Conservation (phyloP, 2,329 filamentous ascomycete genomes). For the Colletotrichum brevisporum region DNA sequence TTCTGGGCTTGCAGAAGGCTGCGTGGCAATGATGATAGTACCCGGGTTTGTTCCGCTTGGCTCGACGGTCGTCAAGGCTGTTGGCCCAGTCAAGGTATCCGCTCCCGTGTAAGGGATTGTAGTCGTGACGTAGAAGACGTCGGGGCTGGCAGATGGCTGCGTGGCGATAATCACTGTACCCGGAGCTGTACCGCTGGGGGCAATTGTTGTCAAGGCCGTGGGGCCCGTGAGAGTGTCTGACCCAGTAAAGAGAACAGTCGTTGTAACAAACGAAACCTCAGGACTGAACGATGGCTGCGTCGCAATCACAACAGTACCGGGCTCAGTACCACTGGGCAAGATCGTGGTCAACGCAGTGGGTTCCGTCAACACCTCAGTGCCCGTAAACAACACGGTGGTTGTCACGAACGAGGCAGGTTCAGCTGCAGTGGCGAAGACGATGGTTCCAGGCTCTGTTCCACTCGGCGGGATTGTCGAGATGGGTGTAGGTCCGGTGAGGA, state of each 20-base stretch:
- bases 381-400: conserved; percentile 1
- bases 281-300: neutral
- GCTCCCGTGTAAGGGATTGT: conserved; percentile 6
- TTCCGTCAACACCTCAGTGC: neutral
- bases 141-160: neutral
- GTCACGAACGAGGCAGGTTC: conserved; percentile 1
- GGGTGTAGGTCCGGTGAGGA: neutral
- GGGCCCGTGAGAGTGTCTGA: neutral
- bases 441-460: neutral
- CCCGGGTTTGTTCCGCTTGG: conserved; percentile 12
- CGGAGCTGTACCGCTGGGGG: neutral
- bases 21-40: neutral
- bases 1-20: neutral
- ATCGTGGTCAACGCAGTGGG: conserved; percentile 14
- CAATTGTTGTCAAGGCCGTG: neutral
- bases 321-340: conserved; percentile 15
- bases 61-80: conserved; percentile 1
- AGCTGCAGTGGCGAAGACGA: conserved; percentile 5
- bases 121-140: neutral
- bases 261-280: neutral
- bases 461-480: neutral
- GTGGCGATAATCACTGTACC: conserved; percentile 7
- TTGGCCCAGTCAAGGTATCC: conserved; percentile 3
- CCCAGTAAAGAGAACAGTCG: neutral
- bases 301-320: conserved; percentile 27